Conservation (phyloP, 768 basidiomycete species). For the Hydnomerulius pinastri region DNA sequence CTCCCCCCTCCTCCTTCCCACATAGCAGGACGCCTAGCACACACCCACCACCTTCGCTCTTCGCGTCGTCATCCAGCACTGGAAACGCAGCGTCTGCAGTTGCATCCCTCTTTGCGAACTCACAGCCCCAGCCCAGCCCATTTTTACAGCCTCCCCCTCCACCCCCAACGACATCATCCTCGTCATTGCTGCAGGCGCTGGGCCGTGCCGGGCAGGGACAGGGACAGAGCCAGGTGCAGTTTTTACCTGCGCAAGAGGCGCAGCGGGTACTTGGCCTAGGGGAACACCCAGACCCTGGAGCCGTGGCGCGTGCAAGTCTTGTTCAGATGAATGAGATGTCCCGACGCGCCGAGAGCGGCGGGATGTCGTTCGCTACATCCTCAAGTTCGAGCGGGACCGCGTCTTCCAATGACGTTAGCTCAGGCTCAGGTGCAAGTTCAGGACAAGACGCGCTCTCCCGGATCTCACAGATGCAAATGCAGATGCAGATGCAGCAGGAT, state of each 20-base stretch:
- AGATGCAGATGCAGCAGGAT: slow-evolving; percentile 36
- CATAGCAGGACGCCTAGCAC: slow-evolving; percentile 36
- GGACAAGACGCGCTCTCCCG: slow-evolving; percentile 51
- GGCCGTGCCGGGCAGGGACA: slow-evolving; percentile 16
- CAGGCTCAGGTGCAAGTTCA: slow-evolving; percentile 1
- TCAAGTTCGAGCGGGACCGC: slow-evolving; percentile 25
- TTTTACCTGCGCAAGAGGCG: slow-evolving; percentile 58
- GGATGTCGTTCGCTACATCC: slow-evolving; percentile 25
- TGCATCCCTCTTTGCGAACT: slow-evolving; percentile 18
- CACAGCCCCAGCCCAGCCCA: slow-evolving; percentile 30
- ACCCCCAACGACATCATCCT: slow-evolving; percentile 20
- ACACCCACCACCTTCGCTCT: slow-evolving; percentile 31
- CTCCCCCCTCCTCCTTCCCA: slow-evolving; percentile 11
- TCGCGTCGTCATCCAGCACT: slow-evolving; percentile 19
- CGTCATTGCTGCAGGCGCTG: slow-evolving; percentile 24
- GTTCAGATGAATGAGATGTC: slow-evolving; percentile 81
- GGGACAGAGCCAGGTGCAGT: slow-evolving; percentile 30
- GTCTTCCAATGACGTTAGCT: slow-evolving; percentile 16
- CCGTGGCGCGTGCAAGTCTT: slow-evolving; percentile 64
- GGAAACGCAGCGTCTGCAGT: slow-evolving; percentile 15
- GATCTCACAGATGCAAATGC: slow-evolving; percentile 51
- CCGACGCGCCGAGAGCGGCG: slow-evolving; percentile 51
- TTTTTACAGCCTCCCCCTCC: slow-evolving; percentile 28
- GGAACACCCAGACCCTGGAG: slow-evolving; percentile 51
- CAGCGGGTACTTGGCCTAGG: slow-evolving; percentile 48